phyloP scores from a whole-genome alignment of 768 basidiomycete genomes.

The Calocybe gangraenosa region DNA sequence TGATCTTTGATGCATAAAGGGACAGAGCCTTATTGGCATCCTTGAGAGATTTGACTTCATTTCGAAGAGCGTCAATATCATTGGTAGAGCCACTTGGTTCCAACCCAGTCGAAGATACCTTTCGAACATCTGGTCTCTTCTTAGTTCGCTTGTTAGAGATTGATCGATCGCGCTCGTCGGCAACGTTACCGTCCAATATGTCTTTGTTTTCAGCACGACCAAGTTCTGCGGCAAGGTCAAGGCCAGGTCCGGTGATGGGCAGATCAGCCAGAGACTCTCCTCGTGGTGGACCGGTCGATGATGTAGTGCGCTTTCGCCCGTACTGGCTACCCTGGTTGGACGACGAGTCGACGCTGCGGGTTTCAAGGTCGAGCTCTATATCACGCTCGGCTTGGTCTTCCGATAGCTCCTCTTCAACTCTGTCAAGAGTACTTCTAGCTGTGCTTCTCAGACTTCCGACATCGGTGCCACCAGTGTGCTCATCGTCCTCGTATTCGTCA shows the following conservation, averaged over 20 bases:
- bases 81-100: conserved; percentile 41
- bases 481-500: conserved; percentile 29
- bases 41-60: conserved; percentile 87
- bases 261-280: conserved; percentile 86
- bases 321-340: conserved; percentile 37
- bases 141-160: conserved; percentile 40
- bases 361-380: conserved; percentile 33
- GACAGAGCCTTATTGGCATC: conserved; percentile 96
- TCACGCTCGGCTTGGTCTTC: conserved; percentile 37
- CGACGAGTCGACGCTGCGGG: conserved; percentile 30
- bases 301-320: conserved; percentile 48
- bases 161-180: conserved; percentile 49
- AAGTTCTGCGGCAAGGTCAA: conserved; percentile 88
- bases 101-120: conserved; percentile 32
- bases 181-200: conserved; percentile 51
- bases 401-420: conserved; percentile 55
- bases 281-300: conserved; percentile 47
- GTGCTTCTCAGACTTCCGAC: conserved; percentile 54
- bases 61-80: conserved; percentile 72
- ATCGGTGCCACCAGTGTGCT: conserved; percentile 39
- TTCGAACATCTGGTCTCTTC: conserved; percentile 38
- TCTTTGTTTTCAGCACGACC: conserved; percentile 91
- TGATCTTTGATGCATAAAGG: conserved; percentile 94
- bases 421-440: conserved; percentile 54
- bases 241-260: conserved; percentile 83